Evolutionary conservation across 1,139 yeast genomes (phyloP).

Genomic region (Saccharomycopsis phalli): DNA sequence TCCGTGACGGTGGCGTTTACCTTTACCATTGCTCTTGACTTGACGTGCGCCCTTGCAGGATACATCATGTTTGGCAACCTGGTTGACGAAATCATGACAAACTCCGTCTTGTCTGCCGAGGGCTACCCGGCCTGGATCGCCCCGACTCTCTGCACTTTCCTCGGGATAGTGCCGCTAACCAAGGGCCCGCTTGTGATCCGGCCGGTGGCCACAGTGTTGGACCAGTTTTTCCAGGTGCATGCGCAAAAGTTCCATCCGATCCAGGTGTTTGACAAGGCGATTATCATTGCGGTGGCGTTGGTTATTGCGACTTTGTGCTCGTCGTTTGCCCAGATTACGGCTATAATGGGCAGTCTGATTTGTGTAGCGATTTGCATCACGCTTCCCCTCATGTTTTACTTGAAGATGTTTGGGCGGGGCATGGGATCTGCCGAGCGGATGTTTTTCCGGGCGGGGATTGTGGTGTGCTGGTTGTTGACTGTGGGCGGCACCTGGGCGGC

Average conservation of each 20-base stretch:
- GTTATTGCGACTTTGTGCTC: constrained; percentile 53
- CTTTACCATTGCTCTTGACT: constrained; percentile 64
- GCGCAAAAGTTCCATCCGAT: constrained; percentile 10
- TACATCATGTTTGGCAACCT: constrained; percentile 77
- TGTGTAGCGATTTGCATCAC: constrained; percentile 77
- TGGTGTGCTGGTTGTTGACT: constrained; percentile 13
- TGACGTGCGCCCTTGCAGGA: constrained; percentile 71
- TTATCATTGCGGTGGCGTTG: constrained; percentile 29
- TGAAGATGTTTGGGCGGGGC: constrained; percentile 16
- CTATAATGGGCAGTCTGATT: constrained; percentile 73
- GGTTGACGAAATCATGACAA: constrained; percentile 78
- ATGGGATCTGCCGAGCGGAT: constrained; percentile 5
- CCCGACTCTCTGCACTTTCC: constrained; percentile 54
- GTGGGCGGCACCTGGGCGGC: constrained; percentile 20
- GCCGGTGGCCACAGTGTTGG: constrained; percentile 72
- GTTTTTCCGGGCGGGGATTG: constrained; percentile 8
- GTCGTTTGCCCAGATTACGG: constrained; percentile 74
- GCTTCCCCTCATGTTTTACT: constrained; percentile 66
- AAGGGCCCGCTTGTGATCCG: constrained; percentile 83
- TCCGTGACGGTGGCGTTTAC: constrained; percentile 50
- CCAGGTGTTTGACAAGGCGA: constrained; percentile 21
- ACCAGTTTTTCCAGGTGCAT: constrained; percentile 25
- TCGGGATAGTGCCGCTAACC: constrained; percentile 78
- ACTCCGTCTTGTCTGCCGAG: constrained; percentile 54
- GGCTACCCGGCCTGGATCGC: constrained; percentile 70